Conservation (phyloP, 371 early-diverging fungal genomes). For the Saksenaea vasiformis region DNA sequence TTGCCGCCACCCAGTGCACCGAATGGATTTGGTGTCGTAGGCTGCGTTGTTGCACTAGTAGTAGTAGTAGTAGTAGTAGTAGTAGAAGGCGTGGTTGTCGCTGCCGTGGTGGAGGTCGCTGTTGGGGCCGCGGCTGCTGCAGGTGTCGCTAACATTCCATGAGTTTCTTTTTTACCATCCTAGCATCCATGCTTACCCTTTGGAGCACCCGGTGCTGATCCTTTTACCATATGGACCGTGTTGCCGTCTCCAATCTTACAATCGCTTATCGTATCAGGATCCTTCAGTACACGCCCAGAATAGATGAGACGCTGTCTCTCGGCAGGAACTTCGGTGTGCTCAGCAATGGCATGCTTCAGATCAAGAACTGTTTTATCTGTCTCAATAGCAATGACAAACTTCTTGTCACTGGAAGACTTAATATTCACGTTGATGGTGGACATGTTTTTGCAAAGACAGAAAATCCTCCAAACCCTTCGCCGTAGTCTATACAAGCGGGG, state of each 20-base stretch:
- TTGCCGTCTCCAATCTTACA: slow-evolving; percentile 83
- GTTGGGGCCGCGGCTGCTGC: slow-evolving; percentile 24
- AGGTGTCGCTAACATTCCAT: neutral
- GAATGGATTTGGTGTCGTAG: slow-evolving; percentile 34
- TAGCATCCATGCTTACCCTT: slow-evolving; percentile 23
- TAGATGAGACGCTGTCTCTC: slow-evolving; percentile 90
- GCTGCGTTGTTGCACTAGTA: slow-evolving; percentile 22
- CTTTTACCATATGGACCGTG: slow-evolving; percentile 86
- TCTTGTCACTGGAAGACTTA: slow-evolving; percentile 85
- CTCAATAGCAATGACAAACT: slow-evolving; percentile 72
- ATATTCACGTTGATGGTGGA: slow-evolving; percentile 69
- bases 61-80: slow-evolving; percentile 26
- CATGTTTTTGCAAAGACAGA: slow-evolving; percentile 23
- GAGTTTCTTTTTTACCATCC: neutral
- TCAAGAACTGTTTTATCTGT: slow-evolving; percentile 66
- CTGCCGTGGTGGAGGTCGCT: slow-evolving; percentile 15
- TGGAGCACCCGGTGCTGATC: slow-evolving; percentile 50
- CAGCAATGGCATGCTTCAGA: slow-evolving; percentile 79
- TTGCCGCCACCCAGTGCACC: slow-evolving; percentile 48
- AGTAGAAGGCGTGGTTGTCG: slow-evolving; percentile 35
- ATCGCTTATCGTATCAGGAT: slow-evolving; percentile 73
- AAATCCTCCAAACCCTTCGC: neutral
- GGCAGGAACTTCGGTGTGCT: slow-evolving; percentile 72
- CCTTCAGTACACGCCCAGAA: slow-evolving; percentile 93
- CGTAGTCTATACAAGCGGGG: neutral